Percentiles rank a stretch among this genome's conserved stretches.
Conservation (phyloP, 148 eudicot species). For the Fagopyrum esculentum region DNA sequence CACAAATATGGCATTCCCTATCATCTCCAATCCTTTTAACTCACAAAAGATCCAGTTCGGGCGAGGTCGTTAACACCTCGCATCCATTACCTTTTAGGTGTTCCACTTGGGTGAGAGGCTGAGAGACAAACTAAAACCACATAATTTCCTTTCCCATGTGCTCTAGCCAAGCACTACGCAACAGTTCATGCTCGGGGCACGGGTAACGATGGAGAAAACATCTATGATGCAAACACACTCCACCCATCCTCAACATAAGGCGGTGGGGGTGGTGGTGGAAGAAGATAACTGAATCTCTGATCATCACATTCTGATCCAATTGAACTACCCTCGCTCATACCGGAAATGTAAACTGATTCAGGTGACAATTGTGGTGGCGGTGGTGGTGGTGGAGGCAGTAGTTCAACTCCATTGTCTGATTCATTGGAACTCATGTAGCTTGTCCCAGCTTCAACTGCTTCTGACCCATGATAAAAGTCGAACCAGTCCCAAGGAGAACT, state of each 20-base stretch:
- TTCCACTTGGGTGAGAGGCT: background rate
- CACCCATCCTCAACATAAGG: constrained; percentile 64
- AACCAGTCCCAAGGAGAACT: constrained; percentile 24
- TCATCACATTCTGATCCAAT: constrained; percentile 14
- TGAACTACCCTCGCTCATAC: constrained; percentile 4
- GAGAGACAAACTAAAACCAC: background rate
- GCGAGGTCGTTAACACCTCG: background rate
- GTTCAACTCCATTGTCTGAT: constrained; percentile 22
- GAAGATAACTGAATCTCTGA: constrained; percentile 11
- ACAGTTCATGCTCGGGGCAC: constrained; percentile 64
- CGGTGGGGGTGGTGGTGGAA: constrained; percentile 20
- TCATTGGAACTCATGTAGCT: constrained; percentile 40
- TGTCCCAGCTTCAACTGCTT: constrained; percentile 44
- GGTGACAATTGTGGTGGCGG: constrained; percentile 4
- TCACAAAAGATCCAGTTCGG: background rate
- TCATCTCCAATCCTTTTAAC: background rate
- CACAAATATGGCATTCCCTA: background rate
- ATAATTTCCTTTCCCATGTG: background rate
- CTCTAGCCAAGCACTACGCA: background rate
- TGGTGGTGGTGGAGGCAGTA: constrained; percentile 13
- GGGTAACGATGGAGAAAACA: constrained; percentile 83
- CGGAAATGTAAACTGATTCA: constrained; percentile 10
- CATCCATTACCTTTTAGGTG: background rate
- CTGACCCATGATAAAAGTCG: constrained; percentile 30
- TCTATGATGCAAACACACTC: constrained; percentile 9